Base-by-base conservation (phyloP, 225 moss, liverwort and hornwort species). In the Bryoerythrophyllum caledonicum region DNA sequence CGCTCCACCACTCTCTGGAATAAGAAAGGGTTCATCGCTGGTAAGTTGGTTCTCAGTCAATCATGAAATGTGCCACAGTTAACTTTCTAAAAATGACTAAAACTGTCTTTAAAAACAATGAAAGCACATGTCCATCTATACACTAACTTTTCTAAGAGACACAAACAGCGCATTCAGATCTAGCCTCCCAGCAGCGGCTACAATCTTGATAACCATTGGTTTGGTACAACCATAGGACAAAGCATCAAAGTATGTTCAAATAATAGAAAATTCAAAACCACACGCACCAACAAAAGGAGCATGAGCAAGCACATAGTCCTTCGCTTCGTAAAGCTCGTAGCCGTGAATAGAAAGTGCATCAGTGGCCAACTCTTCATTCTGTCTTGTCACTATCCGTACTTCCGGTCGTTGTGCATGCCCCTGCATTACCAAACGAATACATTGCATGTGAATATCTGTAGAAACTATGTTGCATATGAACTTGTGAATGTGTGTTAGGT, bases 261-360 rank as follows among this genome's bases (percentile, higher is more conserved):
- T 74, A 74, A 78, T 65, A 62, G 26, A 68, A 65, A 63, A 54
- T 40, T 19, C 15, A 34, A 57, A 57, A 70, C 72, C 10, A 48
- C 55, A 82, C 82, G 78, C 81, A 92, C 99, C 95, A 71, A 89
- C 60, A 73, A 90, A 99, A 59, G 95, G 95, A 57, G 95, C 81
- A 86, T 99, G 90, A 60, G 90, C 93, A 76, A 99, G 93, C 11
- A 93, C 84, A 74, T 99, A 99, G 77, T 99, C 99, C 78, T 93
- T 99, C 49, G 95, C 95, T 84, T 87, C 87, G 81, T 95, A 99
- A 79, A 87, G 95, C 87, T 99, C 99, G 80, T 95, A 95, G 68
- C 95, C 93, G 81, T 93, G 95, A 68, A 95, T 91, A 63, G 99
- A 86, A 54, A 95, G 87, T 76, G 99, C 93, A 86, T 99, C 90